Percentiles rank a stretch among this genome's conserved stretches.
phyloP scores from a whole-genome alignment of 2,329 filamentous ascomycete genomes.

The Bipolaris bicolor region DNA sequence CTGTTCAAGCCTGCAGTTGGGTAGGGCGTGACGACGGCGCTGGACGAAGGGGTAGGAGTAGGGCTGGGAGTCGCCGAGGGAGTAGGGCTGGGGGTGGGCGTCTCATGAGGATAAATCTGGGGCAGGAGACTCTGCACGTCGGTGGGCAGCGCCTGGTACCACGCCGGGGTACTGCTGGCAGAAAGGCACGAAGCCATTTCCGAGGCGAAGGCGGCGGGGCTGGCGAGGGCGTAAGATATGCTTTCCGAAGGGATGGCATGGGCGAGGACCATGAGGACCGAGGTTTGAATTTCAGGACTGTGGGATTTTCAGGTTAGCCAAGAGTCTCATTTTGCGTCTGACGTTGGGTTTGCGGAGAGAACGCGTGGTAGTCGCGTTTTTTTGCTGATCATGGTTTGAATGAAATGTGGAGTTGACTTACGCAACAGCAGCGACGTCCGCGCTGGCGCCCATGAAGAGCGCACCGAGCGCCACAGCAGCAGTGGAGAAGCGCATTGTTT shows the following conservation, averaged over 20 bases:
- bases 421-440: constrained; percentile 32
- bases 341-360: neutral
- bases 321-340: neutral
- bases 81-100: constrained; percentile 26
- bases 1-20: constrained; percentile 10
- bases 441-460: constrained; percentile 37
- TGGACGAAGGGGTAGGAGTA: constrained; percentile 3
- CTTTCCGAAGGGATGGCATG: constrained; percentile 54
- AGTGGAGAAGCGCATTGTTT: constrained; percentile 40
- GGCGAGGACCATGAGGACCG: constrained; percentile 52
- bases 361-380: constrained; percentile 1
- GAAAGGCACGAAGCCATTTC: constrained; percentile 53
- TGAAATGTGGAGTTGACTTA: constrained; percentile 21
- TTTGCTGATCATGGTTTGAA: neutral
- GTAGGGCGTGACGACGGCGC: constrained; percentile 3
- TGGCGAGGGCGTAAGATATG: constrained; percentile 50
- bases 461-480: constrained; percentile 36
- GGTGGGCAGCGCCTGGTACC: constrained; percentile 54
- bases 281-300: constrained; percentile 39
- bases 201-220: constrained; percentile 50
- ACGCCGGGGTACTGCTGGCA: constrained; percentile 52
- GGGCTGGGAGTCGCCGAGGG: neutral
- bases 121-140: constrained; percentile 54
- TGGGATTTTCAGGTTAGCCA: constrained; percentile 15
- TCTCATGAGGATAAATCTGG: constrained; percentile 38